Evolutionary conservation across 768 basidiomycete genomes (phyloP), one percentile per base, ranked within the genome.

Genomic region (Multifurca ochricompacta): DNA sequence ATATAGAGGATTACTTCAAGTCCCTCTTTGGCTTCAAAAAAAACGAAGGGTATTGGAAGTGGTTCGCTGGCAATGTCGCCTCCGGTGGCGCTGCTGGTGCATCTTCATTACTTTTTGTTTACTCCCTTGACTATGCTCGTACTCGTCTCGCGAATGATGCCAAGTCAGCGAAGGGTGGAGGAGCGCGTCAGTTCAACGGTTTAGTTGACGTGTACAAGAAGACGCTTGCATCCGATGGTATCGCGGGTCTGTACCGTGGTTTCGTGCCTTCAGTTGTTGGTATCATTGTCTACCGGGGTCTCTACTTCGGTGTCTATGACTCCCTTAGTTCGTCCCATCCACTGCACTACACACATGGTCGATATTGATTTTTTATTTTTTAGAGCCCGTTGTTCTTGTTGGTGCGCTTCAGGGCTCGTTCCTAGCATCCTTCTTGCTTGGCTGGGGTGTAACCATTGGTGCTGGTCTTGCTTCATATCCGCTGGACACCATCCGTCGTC

Each of bases 31-130:
- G 93, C 62, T 98, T 95, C 86, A 94, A 91, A 79, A 96, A 97
- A 81, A 79, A 73, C 50, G 96, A 97, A 0, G 95, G 95, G 55
- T 99, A 98, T 81, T 92, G 90, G 87, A 90, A 69, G 70, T 99
- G 94, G 95, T 96, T 99, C 70, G 91, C 75, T 74, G 96, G 96
- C 67, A 99, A 98, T 70, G 87, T 99, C 62, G 90, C 90, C 47
- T 93, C 92, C 63, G 96, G 96, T 91, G 93, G 88, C 83, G 95
- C 90, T 64, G 96, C 96, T 71, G 96, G 96, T 86, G 96, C 96
- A 57, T 88, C 93, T 11, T 98, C 95, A 23, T 77, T 98, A 53
- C 88, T 99, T 70, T 99, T 99, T 74, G 96, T 98, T 72, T 99
- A 99, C 83, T 99, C 96, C 36, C 86, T 98, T 60, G 96, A 98